Evolutionary conservation across 306 rosid genomes (phyloP), one percentile per base, ranked within the genome.

Genomic region (Hippophae tibetana): DNA sequence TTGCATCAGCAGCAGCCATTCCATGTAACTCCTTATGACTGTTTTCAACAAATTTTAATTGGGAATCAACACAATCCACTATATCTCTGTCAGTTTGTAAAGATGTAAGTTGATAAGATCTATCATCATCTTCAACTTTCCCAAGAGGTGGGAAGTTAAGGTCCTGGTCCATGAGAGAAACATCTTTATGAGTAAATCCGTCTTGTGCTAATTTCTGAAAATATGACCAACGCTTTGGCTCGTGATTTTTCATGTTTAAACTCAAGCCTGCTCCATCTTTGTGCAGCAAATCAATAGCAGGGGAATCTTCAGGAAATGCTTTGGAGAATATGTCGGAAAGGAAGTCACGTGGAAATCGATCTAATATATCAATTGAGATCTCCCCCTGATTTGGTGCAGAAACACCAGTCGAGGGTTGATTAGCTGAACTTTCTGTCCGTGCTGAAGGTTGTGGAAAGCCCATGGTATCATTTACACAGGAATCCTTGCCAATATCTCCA

Each of bases 91-190:
- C 84, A 67, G 89, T 56, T 62, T 79, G 62, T 64, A 72, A 71
- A 69, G 84, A 84, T 12, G 80, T 66, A 65, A 67, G 78, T 60
- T 80, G 82, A 61, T 88, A 76, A 67, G 74, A 74, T 69, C 73
- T 57, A 54, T 62, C 40, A 65, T 54, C 78, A 63, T 67, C 82
- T 56, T 63, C 71, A 64, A 56, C 62, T 13, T 70, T 75, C 65
- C 74, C 71, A 42, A 71, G 60, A 3, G 88, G 68, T 56, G 81
- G 67, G 72, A 74, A 88, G 60, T 74, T 87, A 61, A 66, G 64
- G 78, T 88, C 90, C 74, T 81, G 90, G 56, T 88, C 96, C 69
- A 88, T 88, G 57, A 88, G 90, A 45, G 96, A 88, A 54, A 79
- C 73, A 54, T 79, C 81, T 57, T 70, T 79, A 58, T 74, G 72